phyloP scores from a whole-genome alignment of 2,329 filamentous ascomycete species.

The Trichoderma sp. region DNA sequence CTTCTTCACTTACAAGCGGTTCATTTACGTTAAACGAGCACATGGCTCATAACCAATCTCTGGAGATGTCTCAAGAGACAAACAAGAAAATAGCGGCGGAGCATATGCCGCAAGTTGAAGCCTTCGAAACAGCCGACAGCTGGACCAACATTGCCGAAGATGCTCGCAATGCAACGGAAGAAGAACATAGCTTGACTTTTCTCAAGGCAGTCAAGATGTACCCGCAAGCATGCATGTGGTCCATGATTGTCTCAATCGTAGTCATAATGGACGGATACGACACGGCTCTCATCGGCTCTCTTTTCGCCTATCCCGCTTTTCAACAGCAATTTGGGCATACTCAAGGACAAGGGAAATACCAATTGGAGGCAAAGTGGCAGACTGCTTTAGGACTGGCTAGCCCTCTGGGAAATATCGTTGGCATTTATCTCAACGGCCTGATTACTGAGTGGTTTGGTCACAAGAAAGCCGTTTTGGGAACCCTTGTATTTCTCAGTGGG shows the following conservation, averaged over 20 bases:
- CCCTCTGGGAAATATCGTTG: background rate
- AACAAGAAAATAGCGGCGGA: background rate
- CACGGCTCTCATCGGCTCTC: background rate
- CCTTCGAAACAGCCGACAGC: background rate
- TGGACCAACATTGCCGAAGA: background rate
- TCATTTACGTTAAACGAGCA: background rate
- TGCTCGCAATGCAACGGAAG: background rate
- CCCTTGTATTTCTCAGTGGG: slow-evolving; percentile 36
- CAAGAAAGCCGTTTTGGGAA: background rate
- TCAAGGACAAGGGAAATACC: background rate
- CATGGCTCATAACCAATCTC: background rate
- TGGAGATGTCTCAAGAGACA: background rate
- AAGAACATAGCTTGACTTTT: background rate
- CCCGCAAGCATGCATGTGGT: background rate
- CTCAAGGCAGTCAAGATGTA: background rate
- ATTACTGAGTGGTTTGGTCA: background rate
- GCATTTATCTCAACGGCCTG: background rate
- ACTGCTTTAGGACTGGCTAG: background rate
- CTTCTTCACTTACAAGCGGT: background rate
- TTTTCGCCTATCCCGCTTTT: background rate
- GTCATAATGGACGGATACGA: background rate
- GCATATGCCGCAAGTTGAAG: background rate
- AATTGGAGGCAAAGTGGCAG: background rate
- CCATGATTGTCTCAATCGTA: background rate
- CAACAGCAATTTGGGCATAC: background rate